Base-by-base conservation (phyloP, 495 filamentous ascomycete species). In the Penicillium argentinense region DNA sequence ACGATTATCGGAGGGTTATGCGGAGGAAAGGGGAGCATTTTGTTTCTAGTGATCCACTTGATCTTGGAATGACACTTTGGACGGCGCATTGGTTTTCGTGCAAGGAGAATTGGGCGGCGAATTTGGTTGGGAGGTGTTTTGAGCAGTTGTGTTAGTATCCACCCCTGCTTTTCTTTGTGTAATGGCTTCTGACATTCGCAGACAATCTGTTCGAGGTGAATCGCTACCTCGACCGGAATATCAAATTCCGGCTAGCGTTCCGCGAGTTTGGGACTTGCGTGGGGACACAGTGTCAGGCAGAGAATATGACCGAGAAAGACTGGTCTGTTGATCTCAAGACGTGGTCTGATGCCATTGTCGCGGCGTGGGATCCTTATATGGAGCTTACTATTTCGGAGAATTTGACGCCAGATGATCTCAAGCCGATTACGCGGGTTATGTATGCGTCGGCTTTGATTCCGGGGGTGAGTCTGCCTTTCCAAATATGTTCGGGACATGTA, bases 61-160 rank as follows among this genome's bases (percentile, higher is more conserved):
- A 86, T 61, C 56, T 85, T 42, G 83, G 83, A 0, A 85, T 86
- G 83, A 75, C 81, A 5, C 47, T 86, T 28, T 87, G 83, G 83
- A 77, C 77, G 37, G 68, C 68, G 14, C 80, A 84, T 53, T 83
- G 82, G 63, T 78, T 77, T 49, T 56, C 57, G 1, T 71, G 71
- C 12, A 70, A 73, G 26, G 72, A 77, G 45, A 53, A 57, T 8
- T 86, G 82, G 82, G 79, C 80, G 9, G 50, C 47, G 5, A 52
- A 60, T 7, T 48, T 85, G 41, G 65, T 61, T 1, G 53, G 49
- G 9, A 57, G 62, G 49, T 77, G 78, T 30, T 65, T 81, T 24
- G 66, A 69, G 16, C 62, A 73, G 48, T 66, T 77, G 36, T 71
- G 73, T 75, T 36, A 49, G 47, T 54, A n/a, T n/a, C n/a, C n/a